Base-by-base conservation (phyloP, 2,329 filamentous ascomycete species). In the Xylaria arbuscula region DNA sequence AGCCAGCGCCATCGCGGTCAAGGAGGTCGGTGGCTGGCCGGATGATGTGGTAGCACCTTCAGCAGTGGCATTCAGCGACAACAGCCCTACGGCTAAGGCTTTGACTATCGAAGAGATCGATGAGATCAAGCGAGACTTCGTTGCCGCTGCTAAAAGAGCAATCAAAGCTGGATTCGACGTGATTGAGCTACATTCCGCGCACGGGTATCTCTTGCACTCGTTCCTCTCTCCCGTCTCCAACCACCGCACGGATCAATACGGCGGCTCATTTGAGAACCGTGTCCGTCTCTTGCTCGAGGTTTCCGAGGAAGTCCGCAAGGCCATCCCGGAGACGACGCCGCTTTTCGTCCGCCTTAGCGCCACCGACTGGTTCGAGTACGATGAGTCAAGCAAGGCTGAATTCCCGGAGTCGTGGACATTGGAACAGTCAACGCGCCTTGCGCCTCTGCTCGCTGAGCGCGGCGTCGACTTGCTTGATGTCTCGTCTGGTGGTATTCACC, bases 151-250 rank as follows among this genome's bases (percentile, higher is more conserved):
- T 7, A 72, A 72, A 64, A 75, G 78, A 19, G 77, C 80, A 11
- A 77, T 83, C 8, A 59, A 74, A 70, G 87, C 85, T 3, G 87
- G 87, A 0, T 87, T 89, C 70, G 90, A 92, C 73, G 87, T 88
- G 3, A 84, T 92, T 17, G 90, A 90, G 78, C 88, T 97, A 59
- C 93, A 96, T 81, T 87, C 86, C 72, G 93, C 92, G 0, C 93
- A 96, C 75, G 92, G 93, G 0, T 96, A 94, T 76, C 85, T 96
- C 0, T 81, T 95, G 0, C 88, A 90, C 73, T 81, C 83, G 1
- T 96, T 95, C 82, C 68, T 94, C 2, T 89, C 88, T 0, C 92
- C 92, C 0, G 85, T 86, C 0, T 84, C 85, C n/a, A 96, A 96
- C 80, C 82, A 87, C 58, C 86, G 93, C 17, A 91, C 84, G 0